Evolutionary conservation across 2,329 filamentous ascomycete species (phyloP).

Genomic region (Macroventuria anomochaeta): DNA sequence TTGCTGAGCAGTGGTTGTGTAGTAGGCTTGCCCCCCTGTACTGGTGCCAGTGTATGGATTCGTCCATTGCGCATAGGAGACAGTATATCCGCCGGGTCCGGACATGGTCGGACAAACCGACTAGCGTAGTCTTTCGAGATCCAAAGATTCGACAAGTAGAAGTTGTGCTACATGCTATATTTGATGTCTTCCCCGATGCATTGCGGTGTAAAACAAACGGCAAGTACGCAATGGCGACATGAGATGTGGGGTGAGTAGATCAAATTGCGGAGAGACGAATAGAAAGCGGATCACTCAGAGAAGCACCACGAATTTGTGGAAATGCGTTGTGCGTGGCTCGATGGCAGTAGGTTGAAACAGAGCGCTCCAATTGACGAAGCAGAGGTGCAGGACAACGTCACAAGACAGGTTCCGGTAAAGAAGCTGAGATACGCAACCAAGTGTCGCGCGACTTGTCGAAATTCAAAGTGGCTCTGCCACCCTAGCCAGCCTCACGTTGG

Average conservation of each 20-base stretch:
- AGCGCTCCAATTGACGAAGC: conserved; percentile 35
- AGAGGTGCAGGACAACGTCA: conserved; percentile 42
- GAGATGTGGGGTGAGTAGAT: conserved; percentile 44
- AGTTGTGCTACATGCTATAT: conserved; percentile 43
- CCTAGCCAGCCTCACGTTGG: conserved; percentile 43
- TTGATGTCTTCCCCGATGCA: conserved; percentile 38
- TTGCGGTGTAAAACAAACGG: conserved; percentile 38
- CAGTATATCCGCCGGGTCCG: conserved; percentile 25
- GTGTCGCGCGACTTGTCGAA: conserved; percentile 35
- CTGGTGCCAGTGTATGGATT: conserved; percentile 36
- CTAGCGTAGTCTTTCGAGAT: conserved; percentile 24
- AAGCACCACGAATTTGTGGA: conserved; percentile 36
- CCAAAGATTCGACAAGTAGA: conserved; percentile 33
- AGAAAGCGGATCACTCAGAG: conserved; percentile 33
- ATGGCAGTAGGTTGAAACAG: conserved; percentile 32
- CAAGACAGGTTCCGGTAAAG: conserved; percentile 36
- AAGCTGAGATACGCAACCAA: conserved; percentile 24
- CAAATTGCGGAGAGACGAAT: conserved; percentile 46
- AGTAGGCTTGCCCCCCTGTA: conserved; percentile 18
- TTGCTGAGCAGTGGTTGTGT: conserved; percentile 20
- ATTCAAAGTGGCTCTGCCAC: conserved; percentile 39
- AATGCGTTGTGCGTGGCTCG: conserved; percentile 39
- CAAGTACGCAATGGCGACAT: conserved; percentile 43
- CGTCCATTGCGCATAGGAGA: conserved; percentile 45
- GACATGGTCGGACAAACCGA: conserved; percentile 39